phyloP scores from a whole-genome alignment of 768 basidiomycete genomes.

The Boletus speciosus region DNA sequence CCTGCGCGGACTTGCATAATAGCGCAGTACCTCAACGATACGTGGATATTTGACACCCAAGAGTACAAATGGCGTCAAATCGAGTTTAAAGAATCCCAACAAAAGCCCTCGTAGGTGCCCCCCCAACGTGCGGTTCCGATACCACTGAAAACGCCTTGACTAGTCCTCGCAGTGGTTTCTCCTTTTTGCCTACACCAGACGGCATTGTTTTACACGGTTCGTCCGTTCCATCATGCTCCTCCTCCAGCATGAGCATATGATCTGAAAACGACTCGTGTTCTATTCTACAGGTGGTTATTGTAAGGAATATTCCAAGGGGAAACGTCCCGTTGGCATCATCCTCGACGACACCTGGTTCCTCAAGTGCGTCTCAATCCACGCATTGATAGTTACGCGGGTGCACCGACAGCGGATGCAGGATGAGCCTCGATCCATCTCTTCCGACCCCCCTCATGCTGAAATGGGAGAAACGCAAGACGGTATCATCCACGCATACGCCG shows the following conservation, averaged over 20 bases:
- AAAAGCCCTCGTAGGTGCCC: slow-evolving; percentile 61
- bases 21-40: slow-evolving; percentile 81
- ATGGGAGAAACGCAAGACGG: slow-evolving; percentile 85
- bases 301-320: slow-evolving; percentile 85
- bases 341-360: slow-evolving; percentile 90
- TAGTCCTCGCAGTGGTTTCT: slow-evolving; percentile 80
- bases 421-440: slow-evolving; percentile 29
- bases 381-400: background rate
- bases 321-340: slow-evolving; percentile 81
- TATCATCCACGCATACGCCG: slow-evolving; percentile 54
- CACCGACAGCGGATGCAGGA: slow-evolving; percentile 19
- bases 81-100: slow-evolving; percentile 67
- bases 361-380: slow-evolving; percentile 40
- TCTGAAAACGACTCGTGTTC: background rate
- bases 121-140: background rate
- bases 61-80: slow-evolving; percentile 84
- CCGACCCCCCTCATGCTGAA: slow-evolving; percentile 49
- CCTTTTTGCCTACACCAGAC: slow-evolving; percentile 72
- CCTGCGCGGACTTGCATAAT: background rate
- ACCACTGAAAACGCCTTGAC: background rate
- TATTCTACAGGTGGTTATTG: slow-evolving; percentile 71
- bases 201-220: slow-evolving; percentile 78
- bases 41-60: slow-evolving; percentile 84
- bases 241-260: background rate
- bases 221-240: slow-evolving; percentile 4